Evolutionary conservation across 495 filamentous ascomycete species (phyloP).

Genomic region (Trichoderma reesei): DNA sequence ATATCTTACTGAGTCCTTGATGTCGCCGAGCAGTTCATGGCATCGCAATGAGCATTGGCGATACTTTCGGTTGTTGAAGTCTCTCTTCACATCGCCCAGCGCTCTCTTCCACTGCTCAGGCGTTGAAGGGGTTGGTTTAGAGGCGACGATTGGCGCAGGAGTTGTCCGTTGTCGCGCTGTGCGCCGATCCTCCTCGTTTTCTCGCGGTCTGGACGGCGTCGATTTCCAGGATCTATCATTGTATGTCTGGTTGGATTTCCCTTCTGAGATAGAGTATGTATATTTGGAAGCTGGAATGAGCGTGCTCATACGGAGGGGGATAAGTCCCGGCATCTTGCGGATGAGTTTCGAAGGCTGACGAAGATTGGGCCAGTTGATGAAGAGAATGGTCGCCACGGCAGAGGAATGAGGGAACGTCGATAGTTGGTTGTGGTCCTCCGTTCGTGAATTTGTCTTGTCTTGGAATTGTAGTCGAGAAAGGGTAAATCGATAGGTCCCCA

Average conservation of each 20-base stretch:
- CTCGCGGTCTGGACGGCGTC: background rate
- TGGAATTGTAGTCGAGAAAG: background rate
- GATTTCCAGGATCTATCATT: background rate
- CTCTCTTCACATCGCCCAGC: conserved; percentile 36
- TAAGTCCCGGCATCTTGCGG: conserved; percentile 10
- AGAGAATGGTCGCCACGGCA: no score
- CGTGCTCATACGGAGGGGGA: conserved; percentile 18
- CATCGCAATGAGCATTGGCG: conserved; percentile 37
- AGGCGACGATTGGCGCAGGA: background rate
- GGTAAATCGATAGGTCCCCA: background rate
- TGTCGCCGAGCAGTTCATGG: conserved; percentile 34
- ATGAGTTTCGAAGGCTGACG: background rate
- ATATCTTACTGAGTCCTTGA: conserved; percentile 24
- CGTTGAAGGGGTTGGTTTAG: background rate
- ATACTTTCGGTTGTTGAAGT: conserved; percentile 33
- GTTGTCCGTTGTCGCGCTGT: background rate
- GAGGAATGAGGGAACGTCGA: background rate
- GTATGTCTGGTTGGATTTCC: background rate
- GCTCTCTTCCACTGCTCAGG: conserved; percentile 33
- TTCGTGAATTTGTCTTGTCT: background rate
- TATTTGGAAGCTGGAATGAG: background rate
- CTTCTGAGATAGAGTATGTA: background rate
- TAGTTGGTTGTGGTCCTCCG: background rate
- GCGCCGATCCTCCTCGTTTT: background rate
- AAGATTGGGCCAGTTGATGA: background rate